phyloP scores from a whole-genome alignment of 2,329 filamentous ascomycete species.

The Alternaria triticina region DNA sequence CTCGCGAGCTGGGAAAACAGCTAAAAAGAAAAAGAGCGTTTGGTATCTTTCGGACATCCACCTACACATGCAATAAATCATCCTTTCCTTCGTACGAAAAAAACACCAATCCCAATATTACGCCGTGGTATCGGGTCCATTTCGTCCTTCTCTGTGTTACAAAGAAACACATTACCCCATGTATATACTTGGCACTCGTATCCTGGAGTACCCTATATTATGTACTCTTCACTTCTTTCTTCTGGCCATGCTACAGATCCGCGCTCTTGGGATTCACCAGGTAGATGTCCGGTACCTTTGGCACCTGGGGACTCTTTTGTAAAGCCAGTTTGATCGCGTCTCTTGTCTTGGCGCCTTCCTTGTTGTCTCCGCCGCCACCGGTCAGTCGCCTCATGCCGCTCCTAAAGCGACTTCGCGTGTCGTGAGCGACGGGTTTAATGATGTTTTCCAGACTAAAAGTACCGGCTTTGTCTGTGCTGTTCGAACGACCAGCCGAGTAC shows the following conservation, averaged over 20 bases:
- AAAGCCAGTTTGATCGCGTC: slow-evolving; percentile 45
- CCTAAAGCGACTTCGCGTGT: slow-evolving; percentile 56
- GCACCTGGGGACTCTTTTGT: slow-evolving; percentile 55
- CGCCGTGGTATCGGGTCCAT: neutral
- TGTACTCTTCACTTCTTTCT: neutral
- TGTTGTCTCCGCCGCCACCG: slow-evolving; percentile 56
- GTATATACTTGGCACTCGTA: neutral
- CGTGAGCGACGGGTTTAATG: slow-evolving; percentile 65
- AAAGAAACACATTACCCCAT: neutral
- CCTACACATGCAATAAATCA: neutral
- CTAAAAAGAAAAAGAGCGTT: neutral
- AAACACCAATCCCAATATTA: neutral
- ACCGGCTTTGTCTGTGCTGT: slow-evolving; percentile 27
- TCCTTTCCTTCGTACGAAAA: neutral
- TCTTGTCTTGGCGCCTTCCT: slow-evolving; percentile 48
- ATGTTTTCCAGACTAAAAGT: slow-evolving; percentile 54
- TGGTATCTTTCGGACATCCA: slow-evolving; percentile 1
- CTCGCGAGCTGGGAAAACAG: slow-evolving; percentile 11
- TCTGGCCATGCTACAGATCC: slow-evolving; percentile 28
- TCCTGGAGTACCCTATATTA: neutral
- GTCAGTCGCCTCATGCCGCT: slow-evolving; percentile 68
- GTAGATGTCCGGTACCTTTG: slow-evolving; percentile 56
- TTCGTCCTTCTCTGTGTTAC: neutral
- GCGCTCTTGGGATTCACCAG: slow-evolving; percentile 47
- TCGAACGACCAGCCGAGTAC: slow-evolving; percentile 55